Percentiles rank a stretch among this genome's conserved stretches.
Evolutionary conservation across 1,284 basidiomycete genomes (phyloP).

Genomic region (Paramarasmius palmivorus): DNA sequence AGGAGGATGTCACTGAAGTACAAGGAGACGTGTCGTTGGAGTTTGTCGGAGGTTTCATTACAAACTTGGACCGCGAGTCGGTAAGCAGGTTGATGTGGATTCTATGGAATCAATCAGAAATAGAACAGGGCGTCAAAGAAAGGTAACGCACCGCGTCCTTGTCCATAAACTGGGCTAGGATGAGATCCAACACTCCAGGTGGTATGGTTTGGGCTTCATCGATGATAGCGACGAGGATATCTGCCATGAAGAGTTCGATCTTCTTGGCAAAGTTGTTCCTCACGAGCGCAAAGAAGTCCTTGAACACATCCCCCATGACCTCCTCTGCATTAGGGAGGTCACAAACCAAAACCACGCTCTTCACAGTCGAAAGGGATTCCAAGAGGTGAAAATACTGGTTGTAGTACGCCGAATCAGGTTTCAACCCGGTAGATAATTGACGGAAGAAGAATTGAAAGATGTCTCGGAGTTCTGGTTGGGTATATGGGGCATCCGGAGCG

Average conservation of each 20-base stretch:
- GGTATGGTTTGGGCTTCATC: slow-evolving; percentile 84
- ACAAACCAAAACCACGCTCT: slow-evolving; percentile 91
- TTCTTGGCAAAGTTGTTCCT: slow-evolving; percentile 86
- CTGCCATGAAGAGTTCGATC: slow-evolving; percentile 84
- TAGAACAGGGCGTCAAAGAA: neutral
- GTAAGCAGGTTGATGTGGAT: slow-evolving; percentile 78
- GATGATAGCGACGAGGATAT: slow-evolving; percentile 87
- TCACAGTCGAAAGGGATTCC: slow-evolving; percentile 90
- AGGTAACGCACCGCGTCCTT: slow-evolving; percentile 60
- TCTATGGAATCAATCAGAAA: slow-evolving; percentile 39
- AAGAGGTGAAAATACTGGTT: slow-evolving; percentile 91
- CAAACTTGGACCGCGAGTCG: slow-evolving; percentile 89
- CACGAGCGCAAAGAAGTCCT: slow-evolving; percentile 80
- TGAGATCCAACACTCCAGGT: slow-evolving; percentile 74
- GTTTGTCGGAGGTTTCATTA: slow-evolving; percentile 79
- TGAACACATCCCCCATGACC: slow-evolving; percentile 83
- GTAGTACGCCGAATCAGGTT: slow-evolving; percentile 75
- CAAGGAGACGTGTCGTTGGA: slow-evolving; percentile 88
- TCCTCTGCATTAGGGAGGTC: slow-evolving; percentile 89
- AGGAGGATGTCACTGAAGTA: slow-evolving; percentile 91
- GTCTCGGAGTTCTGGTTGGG: slow-evolving; percentile 82
- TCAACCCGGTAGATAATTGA: slow-evolving; percentile 78
- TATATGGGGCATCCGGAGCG: slow-evolving; percentile 97
- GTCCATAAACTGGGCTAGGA: slow-evolving; percentile 86
- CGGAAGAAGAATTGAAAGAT: slow-evolving; percentile 95